A percentile compares a stretch with the other conserved stretches of the same genome.
phyloP scores from a whole-genome alignment of 192 early-diverging fungal genomes.

The Phlyctochytrium bullatum region DNA sequence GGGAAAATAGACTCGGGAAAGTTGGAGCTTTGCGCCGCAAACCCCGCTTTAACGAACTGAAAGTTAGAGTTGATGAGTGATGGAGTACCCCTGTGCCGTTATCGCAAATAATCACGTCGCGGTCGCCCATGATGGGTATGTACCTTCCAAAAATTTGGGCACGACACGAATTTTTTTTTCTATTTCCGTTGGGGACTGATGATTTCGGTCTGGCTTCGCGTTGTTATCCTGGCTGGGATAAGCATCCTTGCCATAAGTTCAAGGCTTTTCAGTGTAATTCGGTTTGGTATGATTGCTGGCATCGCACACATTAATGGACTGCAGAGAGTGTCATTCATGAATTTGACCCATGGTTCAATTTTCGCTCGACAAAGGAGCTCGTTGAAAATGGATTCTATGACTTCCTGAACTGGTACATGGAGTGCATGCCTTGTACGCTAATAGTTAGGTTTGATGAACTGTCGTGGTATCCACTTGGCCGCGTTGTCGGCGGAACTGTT shows the following conservation, averaged over 20 bases:
- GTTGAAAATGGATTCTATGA: slow-evolving; percentile 94
- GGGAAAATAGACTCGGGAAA: slow-evolving; percentile 96
- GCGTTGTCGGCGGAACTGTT: slow-evolving; percentile 99
- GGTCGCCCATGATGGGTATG: not conserved
- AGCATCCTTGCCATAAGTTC: slow-evolving; percentile 81
- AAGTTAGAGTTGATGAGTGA: not conserved
- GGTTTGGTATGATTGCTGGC: slow-evolving; percentile 57
- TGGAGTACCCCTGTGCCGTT: slow-evolving; percentile 55
- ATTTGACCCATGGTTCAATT: slow-evolving; percentile 99
- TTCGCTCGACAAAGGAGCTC: slow-evolving; percentile 89
- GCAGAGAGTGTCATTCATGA: slow-evolving; percentile 98
- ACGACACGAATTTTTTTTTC: too few species aligned
- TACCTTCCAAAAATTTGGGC: too few species aligned
- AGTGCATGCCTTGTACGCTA: not conserved
- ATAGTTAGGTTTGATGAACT: slow-evolving; percentile 78
- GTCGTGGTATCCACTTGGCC: slow-evolving; percentile 97
- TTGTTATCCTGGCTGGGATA: slow-evolving; percentile 86
- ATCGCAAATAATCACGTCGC: slow-evolving; percentile 55
- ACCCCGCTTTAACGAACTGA: slow-evolving; percentile 97
- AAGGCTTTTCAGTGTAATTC: slow-evolving; percentile 95
- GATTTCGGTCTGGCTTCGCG: slow-evolving; percentile 65
- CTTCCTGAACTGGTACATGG: slow-evolving; percentile 91
- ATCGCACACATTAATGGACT: not conserved
- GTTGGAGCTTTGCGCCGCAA: slow-evolving; percentile 75
- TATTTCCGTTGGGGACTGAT: too few species aligned